These are phyloP conservation scores for Monosporascus cannonballus DNA, from an alignment of 2,329 filamentous ascomycete genomes.

Conservation along the genomic window DNA sequence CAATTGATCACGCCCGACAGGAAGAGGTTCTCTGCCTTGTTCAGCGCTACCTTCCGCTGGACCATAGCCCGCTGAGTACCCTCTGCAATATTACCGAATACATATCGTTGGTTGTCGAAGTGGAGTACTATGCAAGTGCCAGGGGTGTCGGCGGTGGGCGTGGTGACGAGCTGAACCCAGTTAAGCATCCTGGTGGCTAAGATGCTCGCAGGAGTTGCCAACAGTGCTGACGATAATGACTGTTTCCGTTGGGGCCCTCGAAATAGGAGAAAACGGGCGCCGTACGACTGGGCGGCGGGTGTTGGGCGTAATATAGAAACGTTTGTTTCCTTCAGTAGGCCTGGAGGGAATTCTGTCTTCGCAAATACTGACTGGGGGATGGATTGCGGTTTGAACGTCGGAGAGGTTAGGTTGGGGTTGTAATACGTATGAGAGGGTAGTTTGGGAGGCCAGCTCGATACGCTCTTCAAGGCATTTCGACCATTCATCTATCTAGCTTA, in stretches of 20 bases:
- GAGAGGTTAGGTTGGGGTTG: conserved; percentile 2
- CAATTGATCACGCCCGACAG: conserved; percentile 73
- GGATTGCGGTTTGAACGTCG: neutral
- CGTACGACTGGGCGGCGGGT: neutral
- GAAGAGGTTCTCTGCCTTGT: conserved; percentile 71
- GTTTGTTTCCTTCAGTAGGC: conserved; percentile 7
- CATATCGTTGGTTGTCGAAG: conserved; percentile 75
- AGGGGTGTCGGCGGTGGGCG: conserved; percentile 81
- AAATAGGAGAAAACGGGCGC: conserved; percentile 8
- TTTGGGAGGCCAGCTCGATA: neutral
- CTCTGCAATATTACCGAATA: conserved; percentile 78
- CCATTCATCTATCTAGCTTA: conserved; percentile 7
- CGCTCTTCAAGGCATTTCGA: conserved; percentile 1
- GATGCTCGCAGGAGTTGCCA: neutral
- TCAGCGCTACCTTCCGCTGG: conserved; percentile 59
- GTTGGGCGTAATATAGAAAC: conserved; percentile 5
- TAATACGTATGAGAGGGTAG: neutral
- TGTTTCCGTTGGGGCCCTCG: neutral
- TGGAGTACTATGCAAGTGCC: conserved; percentile 74
- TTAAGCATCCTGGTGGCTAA: conserved; percentile 55
- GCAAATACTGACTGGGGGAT: conserved; percentile 5
- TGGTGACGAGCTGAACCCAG: conserved; percentile 68
- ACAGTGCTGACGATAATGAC: neutral
- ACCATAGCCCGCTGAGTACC: conserved; percentile 74
- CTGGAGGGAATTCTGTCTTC: conserved; percentile 5